Base-by-base conservation (phyloP, 2,329 filamentous ascomycete species). In the Fusarium liriodendri region DNA sequence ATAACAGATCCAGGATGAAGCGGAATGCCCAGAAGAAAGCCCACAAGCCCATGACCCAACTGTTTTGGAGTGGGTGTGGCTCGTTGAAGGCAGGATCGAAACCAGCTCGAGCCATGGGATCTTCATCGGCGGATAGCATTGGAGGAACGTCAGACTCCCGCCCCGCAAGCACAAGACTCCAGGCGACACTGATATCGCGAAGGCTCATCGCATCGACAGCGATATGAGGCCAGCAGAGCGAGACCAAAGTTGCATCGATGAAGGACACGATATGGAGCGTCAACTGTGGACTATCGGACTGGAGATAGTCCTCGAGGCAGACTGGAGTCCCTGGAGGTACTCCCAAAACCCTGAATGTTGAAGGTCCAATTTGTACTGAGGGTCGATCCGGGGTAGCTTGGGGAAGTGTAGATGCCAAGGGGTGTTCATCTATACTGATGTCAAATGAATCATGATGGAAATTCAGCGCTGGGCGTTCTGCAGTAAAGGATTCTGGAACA, bases 391-490 rank as follows among this genome's bases (percentile, higher is more conserved):
- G 25, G 9, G 54, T 79, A 4, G 77, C 54, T 16, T 66, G 70
- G 4, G 86, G 84, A 3, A 88, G 75, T 20, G 74, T 74, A 3
- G 76, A 79, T 5, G 81, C 85, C 1, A 86, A 64, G 0, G 83
- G 80, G 67, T 89, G 85, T 10, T 86, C 80, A 4, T 75, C 67
- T 29, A 88, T 82, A 13, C 72, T 67, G 13, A 81, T 76, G 20
- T 82, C 78, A 64, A 85, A 79, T 5, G 70, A 70, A 1, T 77
- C 79, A 50, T 85, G 84, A 2, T 83, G 82, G 72, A 82, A 88
- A 8, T 78, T 72, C 2, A 88, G 78, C 0, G 84, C 82, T 0
- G 85, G 87, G 0, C 79, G 76, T 18, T 78, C 67, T 0, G 70
- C 27, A 2, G 77, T 79, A 64, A 82, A 83, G 2, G 60, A 20